Evolutionary conservation across 1,284 basidiomycete species (phyloP).

Genomic region (Tranzscheliella williamsii): DNA sequence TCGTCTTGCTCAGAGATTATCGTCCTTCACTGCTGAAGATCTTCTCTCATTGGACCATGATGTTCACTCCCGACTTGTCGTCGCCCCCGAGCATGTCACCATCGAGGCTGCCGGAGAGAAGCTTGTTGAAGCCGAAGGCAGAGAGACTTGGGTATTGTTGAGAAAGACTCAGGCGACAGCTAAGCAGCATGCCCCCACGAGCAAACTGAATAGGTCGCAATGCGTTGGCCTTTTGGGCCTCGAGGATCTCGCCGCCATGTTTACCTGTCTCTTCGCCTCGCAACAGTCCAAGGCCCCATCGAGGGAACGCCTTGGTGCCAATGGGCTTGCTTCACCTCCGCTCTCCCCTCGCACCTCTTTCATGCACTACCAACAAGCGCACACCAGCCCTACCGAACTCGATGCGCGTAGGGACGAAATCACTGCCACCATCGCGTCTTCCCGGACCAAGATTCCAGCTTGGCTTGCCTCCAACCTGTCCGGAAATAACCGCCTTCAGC

Average conservation of each 20-base stretch:
- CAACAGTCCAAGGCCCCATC: constrained; percentile 1
- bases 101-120: constrained; percentile 29
- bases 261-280: constrained; percentile 24
- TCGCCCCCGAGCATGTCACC: constrained; percentile 7
- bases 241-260: constrained; percentile 29
- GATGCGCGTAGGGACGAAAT: constrained; percentile 1
- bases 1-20: constrained; percentile 9
- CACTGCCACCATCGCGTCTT: constrained; percentile 2
- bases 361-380: background rate
- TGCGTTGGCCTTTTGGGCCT: constrained; percentile 24
- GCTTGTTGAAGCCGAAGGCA: constrained; percentile 9
- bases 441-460: constrained; percentile 8
- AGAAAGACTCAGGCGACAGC: background rate
- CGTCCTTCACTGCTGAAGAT: constrained; percentile 12
- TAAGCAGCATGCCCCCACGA: too few species aligned
- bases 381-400: background rate
- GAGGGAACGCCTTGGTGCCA: background rate
- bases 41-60: constrained; percentile 11
- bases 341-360: constrained; percentile 8
- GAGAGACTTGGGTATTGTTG: constrained; percentile 26
- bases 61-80: constrained; percentile 10
- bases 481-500: constrained; percentile 10
- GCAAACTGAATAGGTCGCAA: constrained; percentile 16
- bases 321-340: constrained; percentile 19
- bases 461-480: constrained; percentile 22